A percentile compares a stretch with the other conserved stretches of the same genome.
phyloP scores from a whole-genome alignment of 768 basidiomycete genomes.

The Tulasnella sp. region DNA sequence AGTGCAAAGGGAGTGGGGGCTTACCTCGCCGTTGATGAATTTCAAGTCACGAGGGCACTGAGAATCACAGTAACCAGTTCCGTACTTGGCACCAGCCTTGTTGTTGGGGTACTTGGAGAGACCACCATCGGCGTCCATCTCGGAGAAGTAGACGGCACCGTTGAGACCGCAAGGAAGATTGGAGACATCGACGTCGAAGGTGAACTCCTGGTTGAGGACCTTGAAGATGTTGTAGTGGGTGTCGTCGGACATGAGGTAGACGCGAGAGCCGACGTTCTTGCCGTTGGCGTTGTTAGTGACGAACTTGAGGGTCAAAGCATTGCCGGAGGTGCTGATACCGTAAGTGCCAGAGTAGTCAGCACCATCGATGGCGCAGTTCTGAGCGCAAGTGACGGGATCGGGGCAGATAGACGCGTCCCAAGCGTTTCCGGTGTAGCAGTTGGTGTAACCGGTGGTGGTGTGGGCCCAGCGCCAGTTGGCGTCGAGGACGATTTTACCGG shows the following conservation, averaged over 20 bases:
- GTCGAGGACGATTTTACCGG: slow-evolving; percentile 28
- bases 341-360: slow-evolving; percentile 38
- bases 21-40: slow-evolving; percentile 60
- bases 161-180: slow-evolving; percentile 63
- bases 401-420: slow-evolving; percentile 50
- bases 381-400: slow-evolving; percentile 50
- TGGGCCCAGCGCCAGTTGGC: slow-evolving; percentile 44
- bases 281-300: slow-evolving; percentile 8
- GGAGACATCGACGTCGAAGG: slow-evolving; percentile 63
- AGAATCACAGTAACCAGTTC: slow-evolving; percentile 68
- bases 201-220: slow-evolving; percentile 60
- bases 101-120: slow-evolving; percentile 53
- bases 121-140: slow-evolving; percentile 65
- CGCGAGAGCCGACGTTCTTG: slow-evolving; percentile 36
- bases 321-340: slow-evolving; percentile 35
- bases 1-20: slow-evolving; percentile 35
- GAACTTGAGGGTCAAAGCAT: slow-evolving; percentile 36
- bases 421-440: slow-evolving; percentile 59
- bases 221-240: slow-evolving; percentile 55
- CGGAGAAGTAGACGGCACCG: slow-evolving; percentile 62
- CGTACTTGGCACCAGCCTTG: slow-evolving; percentile 62
- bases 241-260: slow-evolving; percentile 54
- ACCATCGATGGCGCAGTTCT: slow-evolving; percentile 46
- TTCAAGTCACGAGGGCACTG: slow-evolving; percentile 64
- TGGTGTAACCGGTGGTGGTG: slow-evolving; percentile 43